These are phyloP conservation scores for Alternaria panax DNA, from an alignment of 2,329 filamentous ascomycete species.

Conservation along the genomic window DNA sequence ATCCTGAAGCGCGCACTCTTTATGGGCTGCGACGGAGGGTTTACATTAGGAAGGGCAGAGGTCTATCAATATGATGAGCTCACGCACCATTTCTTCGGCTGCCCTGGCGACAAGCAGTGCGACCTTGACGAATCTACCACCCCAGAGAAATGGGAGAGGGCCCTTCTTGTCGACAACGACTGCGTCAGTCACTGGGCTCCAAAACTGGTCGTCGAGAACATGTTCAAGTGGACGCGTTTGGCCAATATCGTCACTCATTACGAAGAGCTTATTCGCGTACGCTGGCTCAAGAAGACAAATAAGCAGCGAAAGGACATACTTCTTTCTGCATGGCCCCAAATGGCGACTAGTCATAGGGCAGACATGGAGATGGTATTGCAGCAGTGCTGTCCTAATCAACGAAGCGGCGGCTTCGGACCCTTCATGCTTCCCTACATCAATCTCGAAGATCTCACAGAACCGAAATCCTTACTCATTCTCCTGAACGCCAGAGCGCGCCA, in stretches of 20 bases:
- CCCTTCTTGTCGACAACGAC: too few species aligned
- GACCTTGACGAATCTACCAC: constrained; percentile 47
- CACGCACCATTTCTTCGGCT: not conserved
- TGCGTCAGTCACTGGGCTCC: too few species aligned
- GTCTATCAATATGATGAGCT: not conserved
- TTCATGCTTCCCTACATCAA: constrained; percentile 66
- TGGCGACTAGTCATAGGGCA: constrained; percentile 60
- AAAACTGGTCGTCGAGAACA: too few species aligned
- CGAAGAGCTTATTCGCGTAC: constrained; percentile 55
- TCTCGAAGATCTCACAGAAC: constrained; percentile 60
- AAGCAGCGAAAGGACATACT: constrained; percentile 58
- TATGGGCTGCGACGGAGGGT: too few species aligned
- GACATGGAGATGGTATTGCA: too few species aligned
- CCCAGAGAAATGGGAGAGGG: too few species aligned
- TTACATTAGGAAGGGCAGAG: not conserved
- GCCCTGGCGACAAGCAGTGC: not conserved
- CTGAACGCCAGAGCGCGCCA: constrained; percentile 62
- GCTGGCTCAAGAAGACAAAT: constrained; percentile 63
- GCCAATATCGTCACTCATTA: too few species aligned
- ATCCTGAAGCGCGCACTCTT: not conserved
- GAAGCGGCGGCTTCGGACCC: too few species aligned
- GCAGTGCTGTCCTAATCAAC: too few species aligned
- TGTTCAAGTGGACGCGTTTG: too few species aligned
- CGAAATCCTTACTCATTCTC: constrained; percentile 57
- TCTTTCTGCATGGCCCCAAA: constrained; percentile 59